Evolutionary conservation across 371 early-diverging fungal species (phyloP), one percentile per base, ranked within the genome.

Genomic region (Lichtheimia ornata): DNA sequence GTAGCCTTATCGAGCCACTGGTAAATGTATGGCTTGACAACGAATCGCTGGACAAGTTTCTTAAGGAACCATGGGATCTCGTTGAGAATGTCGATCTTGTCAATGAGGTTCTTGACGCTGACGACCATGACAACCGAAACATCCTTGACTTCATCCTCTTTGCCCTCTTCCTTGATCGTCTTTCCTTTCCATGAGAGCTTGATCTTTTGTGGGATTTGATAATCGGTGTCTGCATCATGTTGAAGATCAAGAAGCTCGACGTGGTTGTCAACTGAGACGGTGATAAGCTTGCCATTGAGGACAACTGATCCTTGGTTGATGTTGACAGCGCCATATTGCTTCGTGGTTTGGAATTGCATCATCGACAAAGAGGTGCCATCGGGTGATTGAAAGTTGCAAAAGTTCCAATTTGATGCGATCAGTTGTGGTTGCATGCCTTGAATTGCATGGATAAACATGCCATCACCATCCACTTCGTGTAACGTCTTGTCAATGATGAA

Each of bases 11-110:
- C 88, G 58, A 85, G 81, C 86, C 92, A 96, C 77, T 95, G 93
- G 76, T 94, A 98, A 53, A 94, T 82, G 66, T 88, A 96, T 17
- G 98, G 98, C 70, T 93, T 93, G 45, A 96, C 93, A 45, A 98
- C 88, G 66, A 97, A 89, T 0, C 93, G 87, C 66, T 97, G 94
- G 40, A 97, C 91, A 55, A 95, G 71, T 70, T 92, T 94, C 61
- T 93, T 86, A 43, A 97, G 57, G 51, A 96, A 72, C 77, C 84
- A 96, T 24, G 97, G 96, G 62, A 97, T 84, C 71, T 94, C 92
- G 30, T 86, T 79, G 52, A 97, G 71, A 27, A 97, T 84, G 67
- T 98, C 96, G 54, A 97, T 88, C 66, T 91, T 88, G 50, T 88
- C 87, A 56, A 88, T 69, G 56, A 92, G 77, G 50, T 81, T 78